Evolutionary conservation across 2,329 filamentous ascomycete genomes (phyloP).

Genomic region (Teratosphaeriaceae sp.): DNA sequence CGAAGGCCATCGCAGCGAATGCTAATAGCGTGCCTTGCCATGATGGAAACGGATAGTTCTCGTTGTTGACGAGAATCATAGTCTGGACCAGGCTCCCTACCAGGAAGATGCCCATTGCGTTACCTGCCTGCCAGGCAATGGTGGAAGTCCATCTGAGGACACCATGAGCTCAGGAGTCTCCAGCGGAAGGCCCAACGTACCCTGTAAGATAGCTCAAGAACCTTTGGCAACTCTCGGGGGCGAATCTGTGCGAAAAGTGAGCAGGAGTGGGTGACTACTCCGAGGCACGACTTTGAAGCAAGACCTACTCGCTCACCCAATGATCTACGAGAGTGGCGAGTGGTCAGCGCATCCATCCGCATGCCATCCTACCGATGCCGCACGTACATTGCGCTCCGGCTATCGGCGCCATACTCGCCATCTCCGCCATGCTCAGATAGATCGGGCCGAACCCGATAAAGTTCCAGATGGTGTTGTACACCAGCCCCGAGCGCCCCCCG

Average conservation of each 20-base stretch:
- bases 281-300: too few relatives aligned
- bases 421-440: slow-evolving; percentile 20
- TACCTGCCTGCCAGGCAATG: slow-evolving; percentile 18
- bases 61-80: slow-evolving; percentile 33
- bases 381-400: slow-evolving; percentile 15
- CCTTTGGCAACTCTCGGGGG: slow-evolving; percentile 28
- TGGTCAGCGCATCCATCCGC: too few relatives aligned
- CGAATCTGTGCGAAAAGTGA: too few relatives aligned
- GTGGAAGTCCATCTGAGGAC: slow-evolving; percentile 13
- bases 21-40: slow-evolving; percentile 45
- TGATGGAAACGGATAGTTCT: slow-evolving; percentile 34
- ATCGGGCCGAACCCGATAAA: slow-evolving; percentile 15
- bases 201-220: slow-evolving; percentile 36
- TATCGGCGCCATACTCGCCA: slow-evolving; percentile 24
- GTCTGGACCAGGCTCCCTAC: slow-evolving; percentile 15
- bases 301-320: slow-evolving; percentile 20
- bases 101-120: slow-evolving; percentile 17
- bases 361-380: too few relatives aligned
- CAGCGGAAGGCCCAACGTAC: slow-evolving; percentile 13
- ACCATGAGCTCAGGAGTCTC: slow-evolving; percentile 9
- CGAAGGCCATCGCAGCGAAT: slow-evolving; percentile 37
- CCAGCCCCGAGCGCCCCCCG: slow-evolving; percentile 22
- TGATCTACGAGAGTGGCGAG: too few relatives aligned
- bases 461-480: slow-evolving; percentile 21
- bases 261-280: too few relatives aligned